Evolutionary conservation across 192 early-diverging fungal genomes (phyloP), one percentile per base, ranked within the genome.

Genomic region (Martensiomyces pterosporus): DNA sequence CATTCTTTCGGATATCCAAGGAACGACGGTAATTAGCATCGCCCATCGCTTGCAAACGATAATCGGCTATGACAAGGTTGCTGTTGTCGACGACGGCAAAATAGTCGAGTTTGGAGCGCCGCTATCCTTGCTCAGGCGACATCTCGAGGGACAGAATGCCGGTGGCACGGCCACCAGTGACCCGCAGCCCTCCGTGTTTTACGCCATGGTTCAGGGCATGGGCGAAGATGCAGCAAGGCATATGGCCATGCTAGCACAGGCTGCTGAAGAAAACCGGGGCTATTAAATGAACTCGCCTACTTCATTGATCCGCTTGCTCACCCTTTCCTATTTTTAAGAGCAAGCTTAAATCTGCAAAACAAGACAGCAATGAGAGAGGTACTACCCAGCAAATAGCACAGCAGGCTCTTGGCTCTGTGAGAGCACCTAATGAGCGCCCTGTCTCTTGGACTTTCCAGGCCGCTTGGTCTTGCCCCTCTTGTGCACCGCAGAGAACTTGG

Each of bases 31-130:
- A 3, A 60, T 88, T 6, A 82, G 82, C 47, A 88, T 88, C 35
- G 86, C 86, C 8, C 86, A 94, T 57, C 82, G 90, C 32, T 65
- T 89, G 19, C 83, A 89, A 47, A 89, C 87, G 2, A 75, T 85
- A 2, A 52, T 77, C 21, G 57, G 60, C 29, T 87, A 81, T 47
- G 82, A 87, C 50, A 67, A 67, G 3, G 69, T 87, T 8, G 52
- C 80, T 43, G 82, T 87, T 3, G 57, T 84, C 27, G 79, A 77
- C 18, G 26, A 44, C 12, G 75, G 75, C 15, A 32, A 52, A 37
- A 53, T 72, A 3, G 38, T 58, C 38, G 75, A 72, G 41, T 67
- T 61, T 0, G 75, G 67, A 3, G 32, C 60, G 3, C 67, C 67
- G 12, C 50, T 59, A 3, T 22, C 49, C 4, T 24, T 71, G 15